A percentile compares a stretch with the other conserved stretches of the same genome.
phyloP scores from a whole-genome alignment of 108 stramenopile species.

The Cyclotella atomus region DNA sequence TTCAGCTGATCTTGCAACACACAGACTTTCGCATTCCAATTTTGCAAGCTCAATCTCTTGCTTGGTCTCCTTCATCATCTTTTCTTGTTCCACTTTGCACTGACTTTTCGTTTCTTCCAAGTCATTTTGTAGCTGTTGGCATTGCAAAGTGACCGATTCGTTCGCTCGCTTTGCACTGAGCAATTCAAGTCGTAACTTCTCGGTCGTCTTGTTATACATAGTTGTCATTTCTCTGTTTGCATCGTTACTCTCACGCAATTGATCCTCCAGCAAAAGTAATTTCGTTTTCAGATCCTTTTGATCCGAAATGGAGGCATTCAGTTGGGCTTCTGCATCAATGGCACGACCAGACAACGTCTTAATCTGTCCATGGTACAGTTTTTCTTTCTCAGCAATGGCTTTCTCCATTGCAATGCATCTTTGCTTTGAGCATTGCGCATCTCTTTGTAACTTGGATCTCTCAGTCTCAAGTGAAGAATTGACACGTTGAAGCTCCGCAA shows the following conservation, averaged over 20 bases:
- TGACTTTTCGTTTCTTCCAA: neutral
- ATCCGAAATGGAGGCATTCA: constrained; percentile 15
- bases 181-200: constrained; percentile 20
- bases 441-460: constrained; percentile 23
- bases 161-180: constrained; percentile 6
- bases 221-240: neutral
- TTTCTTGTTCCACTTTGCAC: constrained; percentile 15
- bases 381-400: neutral
- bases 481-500: constrained; percentile 24
- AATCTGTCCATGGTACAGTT: constrained; percentile 6
- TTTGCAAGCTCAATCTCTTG: constrained; percentile 8
- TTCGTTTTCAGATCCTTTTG: constrained; percentile 20
- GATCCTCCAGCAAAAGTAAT: neutral
- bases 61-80: constrained; percentile 22
- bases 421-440: constrained; percentile 26
- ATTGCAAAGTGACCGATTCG: constrained; percentile 9
- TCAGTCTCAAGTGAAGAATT: constrained; percentile 30
- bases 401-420: constrained; percentile 28
- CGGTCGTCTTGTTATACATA: neutral
- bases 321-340: constrained; percentile 10
- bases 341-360: constrained; percentile 20
- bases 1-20: constrained; percentile 6
- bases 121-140: constrained; percentile 15
- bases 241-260: constrained; percentile 16
- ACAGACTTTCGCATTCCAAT: constrained; percentile 26